Conservation (phyloP, 1,284 basidiomycete genomes). For the Ustilago bromivora region DNA sequence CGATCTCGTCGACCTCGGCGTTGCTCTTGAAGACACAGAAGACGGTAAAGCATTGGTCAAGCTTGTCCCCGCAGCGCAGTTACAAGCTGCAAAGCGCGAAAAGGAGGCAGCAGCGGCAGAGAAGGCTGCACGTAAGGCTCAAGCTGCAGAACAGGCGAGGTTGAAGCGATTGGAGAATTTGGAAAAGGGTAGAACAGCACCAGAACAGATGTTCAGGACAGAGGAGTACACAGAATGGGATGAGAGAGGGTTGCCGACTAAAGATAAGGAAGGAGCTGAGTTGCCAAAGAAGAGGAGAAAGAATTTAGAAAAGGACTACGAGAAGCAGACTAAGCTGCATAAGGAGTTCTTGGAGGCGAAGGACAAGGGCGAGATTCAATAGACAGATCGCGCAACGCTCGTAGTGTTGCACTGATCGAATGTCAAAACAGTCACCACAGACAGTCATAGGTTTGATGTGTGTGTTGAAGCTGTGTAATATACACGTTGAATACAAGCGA, state of each 20-base stretch:
- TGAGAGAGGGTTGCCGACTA: conserved; percentile 83
- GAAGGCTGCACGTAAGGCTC: conserved; percentile 85
- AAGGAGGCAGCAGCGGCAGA: conserved; percentile 83
- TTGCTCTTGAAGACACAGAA: conserved; percentile 91
- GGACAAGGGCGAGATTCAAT: conserved; percentile 60
- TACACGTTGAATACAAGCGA: not conserved
- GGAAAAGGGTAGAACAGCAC: conserved; percentile 83
- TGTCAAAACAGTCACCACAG: not conserved
- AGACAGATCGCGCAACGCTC: not conserved
- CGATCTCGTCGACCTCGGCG: conserved; percentile 90
- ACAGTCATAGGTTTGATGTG: too few relatives aligned
- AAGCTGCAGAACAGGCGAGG: conserved; percentile 78
- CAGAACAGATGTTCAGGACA: conserved; percentile 83
- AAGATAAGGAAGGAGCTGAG: conserved; percentile 85
- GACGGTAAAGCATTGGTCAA: conserved; percentile 88
- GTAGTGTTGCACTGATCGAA: not conserved
- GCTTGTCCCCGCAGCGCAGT: conserved; percentile 83
- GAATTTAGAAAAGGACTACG: conserved; percentile 83
- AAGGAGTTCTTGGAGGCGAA: conserved; percentile 61
- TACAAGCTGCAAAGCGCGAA: conserved; percentile 87
- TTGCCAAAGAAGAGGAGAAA: conserved; percentile 85
- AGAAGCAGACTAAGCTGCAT: conserved; percentile 74
- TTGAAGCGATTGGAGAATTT: conserved; percentile 81
- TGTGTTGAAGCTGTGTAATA: not conserved
- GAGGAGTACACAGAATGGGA: conserved; percentile 80